These are phyloP conservation scores for Ceratobasidium papillatum DNA, from an alignment of 1,284 basidiomycete species.

Conservation along the genomic window DNA sequence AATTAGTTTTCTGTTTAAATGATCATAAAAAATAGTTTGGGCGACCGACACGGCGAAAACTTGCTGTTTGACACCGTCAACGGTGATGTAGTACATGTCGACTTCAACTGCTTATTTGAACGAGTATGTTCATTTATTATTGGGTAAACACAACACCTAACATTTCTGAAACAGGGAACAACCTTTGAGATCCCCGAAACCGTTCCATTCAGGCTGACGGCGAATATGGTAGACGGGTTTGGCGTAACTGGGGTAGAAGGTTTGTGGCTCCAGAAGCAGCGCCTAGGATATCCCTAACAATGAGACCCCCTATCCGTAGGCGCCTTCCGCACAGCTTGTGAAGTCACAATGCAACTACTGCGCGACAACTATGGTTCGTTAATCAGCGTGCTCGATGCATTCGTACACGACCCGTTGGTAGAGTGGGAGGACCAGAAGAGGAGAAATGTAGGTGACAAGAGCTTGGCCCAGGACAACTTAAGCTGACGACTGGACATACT, in stretches of 20 bases:
- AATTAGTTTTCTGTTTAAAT: conserved; percentile 17
- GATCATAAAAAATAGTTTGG: conserved; percentile 70
- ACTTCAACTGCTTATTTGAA: conserved; percentile 98
- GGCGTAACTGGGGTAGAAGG: conserved; percentile 96
- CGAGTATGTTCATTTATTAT: conserved; percentile 62
- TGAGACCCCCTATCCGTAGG: conserved; percentile 57
- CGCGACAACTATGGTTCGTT: conserved; percentile 92
- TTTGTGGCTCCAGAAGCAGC: conserved; percentile 49
- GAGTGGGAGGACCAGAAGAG: conserved; percentile 87
- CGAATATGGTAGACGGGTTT: conserved; percentile 92
- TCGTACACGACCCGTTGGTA: conserved; percentile 96
- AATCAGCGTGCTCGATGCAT: conserved; percentile 96
- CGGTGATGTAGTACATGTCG: conserved; percentile 95
- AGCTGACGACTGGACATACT: neutral
- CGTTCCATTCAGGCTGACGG: conserved; percentile 95
- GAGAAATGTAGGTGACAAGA: conserved; percentile 48
- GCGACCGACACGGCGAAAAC: conserved; percentile 97
- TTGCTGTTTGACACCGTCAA: conserved; percentile 90
- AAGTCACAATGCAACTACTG: conserved; percentile 89
- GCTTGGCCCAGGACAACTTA: neutral
- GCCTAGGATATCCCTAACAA: neutral
- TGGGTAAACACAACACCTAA: neutral
- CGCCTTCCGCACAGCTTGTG: conserved; percentile 91
- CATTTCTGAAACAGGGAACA: conserved; percentile 68
- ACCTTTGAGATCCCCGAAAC: conserved; percentile 89